Conservation (phyloP, 2,329 filamentous ascomycete genomes). For the Trichoderma sp. region DNA sequence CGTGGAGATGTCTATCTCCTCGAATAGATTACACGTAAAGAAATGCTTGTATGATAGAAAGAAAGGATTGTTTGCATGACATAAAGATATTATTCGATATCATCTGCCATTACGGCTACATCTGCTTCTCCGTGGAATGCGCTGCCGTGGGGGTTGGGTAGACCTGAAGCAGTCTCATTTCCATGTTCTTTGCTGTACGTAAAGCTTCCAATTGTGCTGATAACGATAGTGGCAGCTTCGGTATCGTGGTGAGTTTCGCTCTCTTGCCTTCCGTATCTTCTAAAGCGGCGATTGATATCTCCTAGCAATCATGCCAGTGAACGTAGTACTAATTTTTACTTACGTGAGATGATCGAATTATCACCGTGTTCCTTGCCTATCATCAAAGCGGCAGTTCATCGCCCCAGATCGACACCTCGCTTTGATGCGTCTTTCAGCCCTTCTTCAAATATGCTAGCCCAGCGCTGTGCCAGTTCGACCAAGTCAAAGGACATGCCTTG, state of each 20-base stretch:
- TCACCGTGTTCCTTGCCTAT: background rate
- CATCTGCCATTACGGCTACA: background rate
- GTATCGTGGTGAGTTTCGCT: background rate
- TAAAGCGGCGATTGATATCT: background rate
- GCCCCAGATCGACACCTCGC: conserved; percentile 28
- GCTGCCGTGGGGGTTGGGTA: background rate
- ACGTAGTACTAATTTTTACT: background rate
- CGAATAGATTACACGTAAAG: background rate
- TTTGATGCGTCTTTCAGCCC: conserved; percentile 35
- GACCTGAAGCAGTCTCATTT: background rate
- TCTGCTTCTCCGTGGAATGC: background rate
- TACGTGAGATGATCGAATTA: background rate
- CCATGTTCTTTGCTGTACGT: background rate
- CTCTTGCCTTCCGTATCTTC: background rate
- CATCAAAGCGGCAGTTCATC: background rate
- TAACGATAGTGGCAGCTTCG: background rate
- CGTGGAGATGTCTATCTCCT: background rate
- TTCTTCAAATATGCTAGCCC: conserved; percentile 41
- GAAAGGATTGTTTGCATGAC: background rate
- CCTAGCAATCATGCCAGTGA: background rate
- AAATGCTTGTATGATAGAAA: background rate
- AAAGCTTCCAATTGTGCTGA: background rate
- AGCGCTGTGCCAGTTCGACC: conserved; percentile 34
- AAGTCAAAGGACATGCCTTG: conserved; percentile 33
- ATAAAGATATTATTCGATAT: background rate